A percentile compares a stretch with the other conserved stretches of the same genome.
Conservation (phyloP, 805 yeast genomes). For the Candida multigemmis region DNA sequence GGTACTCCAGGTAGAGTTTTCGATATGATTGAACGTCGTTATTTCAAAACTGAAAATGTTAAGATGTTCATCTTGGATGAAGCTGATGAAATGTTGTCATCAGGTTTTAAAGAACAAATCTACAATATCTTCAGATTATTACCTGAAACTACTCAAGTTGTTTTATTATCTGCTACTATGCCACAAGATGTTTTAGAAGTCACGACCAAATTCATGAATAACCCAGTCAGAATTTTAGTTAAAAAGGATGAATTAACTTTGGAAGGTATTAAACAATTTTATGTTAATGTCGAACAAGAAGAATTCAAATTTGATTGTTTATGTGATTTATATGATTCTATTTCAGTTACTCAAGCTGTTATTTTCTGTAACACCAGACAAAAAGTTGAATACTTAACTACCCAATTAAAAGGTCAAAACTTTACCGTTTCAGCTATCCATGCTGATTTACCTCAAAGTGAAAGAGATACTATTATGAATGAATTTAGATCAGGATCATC, state of each 20-base stretch:
- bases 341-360: constrained; percentile 95
- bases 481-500: constrained; percentile 93
- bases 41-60: constrained; percentile 70
- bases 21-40: constrained; percentile 90
- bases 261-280: constrained; percentile 93
- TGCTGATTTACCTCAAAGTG: constrained; percentile 93
- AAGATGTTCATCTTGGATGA: constrained; percentile 96
- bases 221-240: constrained; percentile 90
- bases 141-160: constrained; percentile 89
- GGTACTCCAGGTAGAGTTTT: constrained; percentile 98
- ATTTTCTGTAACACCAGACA: constrained; percentile 95
- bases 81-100: constrained; percentile 92
- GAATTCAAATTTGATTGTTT: constrained; percentile 91
- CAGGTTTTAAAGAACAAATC: constrained; percentile 93
- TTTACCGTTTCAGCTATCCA: constrained; percentile 95
- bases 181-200: constrained; percentile 87
- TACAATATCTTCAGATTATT: constrained; percentile 85
- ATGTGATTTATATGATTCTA: constrained; percentile 89
- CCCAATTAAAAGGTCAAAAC: constrained; percentile 66
- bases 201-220: constrained; percentile 87
- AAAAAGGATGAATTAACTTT: constrained; percentile 92
- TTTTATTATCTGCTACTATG: constrained; percentile 90
- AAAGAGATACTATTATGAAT: constrained; percentile 89
- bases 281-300: constrained; percentile 84
- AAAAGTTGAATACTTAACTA: constrained; percentile 88